These are phyloP conservation scores for Myrmaecium sp. DNA, from an alignment of 2,329 filamentous ascomycete species.

Conservation along the genomic window DNA sequence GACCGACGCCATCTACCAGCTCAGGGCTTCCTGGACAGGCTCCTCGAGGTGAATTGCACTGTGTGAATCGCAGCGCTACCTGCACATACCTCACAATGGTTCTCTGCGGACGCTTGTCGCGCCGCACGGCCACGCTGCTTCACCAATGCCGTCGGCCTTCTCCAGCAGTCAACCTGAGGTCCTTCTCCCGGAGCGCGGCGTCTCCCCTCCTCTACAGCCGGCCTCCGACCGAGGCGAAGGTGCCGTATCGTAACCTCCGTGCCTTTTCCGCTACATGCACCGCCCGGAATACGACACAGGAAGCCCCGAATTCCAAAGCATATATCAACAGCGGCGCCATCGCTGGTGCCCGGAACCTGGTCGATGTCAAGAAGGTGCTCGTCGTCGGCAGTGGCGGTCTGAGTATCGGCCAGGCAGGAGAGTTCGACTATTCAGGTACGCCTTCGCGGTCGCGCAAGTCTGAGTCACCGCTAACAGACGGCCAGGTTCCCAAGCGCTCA, in stretches of 20 bases:
- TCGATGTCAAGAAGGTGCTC: conserved; percentile 91
- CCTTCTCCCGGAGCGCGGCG: conserved; percentile 16
- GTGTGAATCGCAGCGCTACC: too few relatives aligned
- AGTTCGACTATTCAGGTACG: conserved; percentile 96
- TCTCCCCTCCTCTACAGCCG: conserved; percentile 16
- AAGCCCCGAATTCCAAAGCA: conserved; percentile 65
- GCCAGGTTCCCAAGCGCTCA: conserved; percentile 82
- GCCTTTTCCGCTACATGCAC: conserved; percentile 20
- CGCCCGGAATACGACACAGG: conserved; percentile 33
- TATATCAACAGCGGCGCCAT: conserved; percentile 81
- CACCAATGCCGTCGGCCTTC: conserved; percentile 16
- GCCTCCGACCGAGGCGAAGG: conserved; percentile 15
- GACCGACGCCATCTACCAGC: too few relatives aligned
- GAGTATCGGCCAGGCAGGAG: conserved; percentile 91
- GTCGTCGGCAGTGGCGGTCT: conserved; percentile 93
- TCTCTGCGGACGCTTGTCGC: conserved; percentile 24
- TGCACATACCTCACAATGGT: conserved; percentile 13
- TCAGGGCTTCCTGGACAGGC: too few relatives aligned
- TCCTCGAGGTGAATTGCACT: too few relatives aligned
- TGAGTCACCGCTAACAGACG: conserved; percentile 1
- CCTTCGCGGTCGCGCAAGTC: conserved; percentile 9
- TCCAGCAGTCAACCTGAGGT: conserved; percentile 14
- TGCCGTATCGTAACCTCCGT: conserved; percentile 17
- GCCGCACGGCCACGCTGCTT: conserved; percentile 19
- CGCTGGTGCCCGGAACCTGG: conserved; percentile 55